Evolutionary conservation across 495 filamentous ascomycete species (phyloP).

Genomic region (Penicillium flavigenum): DNA sequence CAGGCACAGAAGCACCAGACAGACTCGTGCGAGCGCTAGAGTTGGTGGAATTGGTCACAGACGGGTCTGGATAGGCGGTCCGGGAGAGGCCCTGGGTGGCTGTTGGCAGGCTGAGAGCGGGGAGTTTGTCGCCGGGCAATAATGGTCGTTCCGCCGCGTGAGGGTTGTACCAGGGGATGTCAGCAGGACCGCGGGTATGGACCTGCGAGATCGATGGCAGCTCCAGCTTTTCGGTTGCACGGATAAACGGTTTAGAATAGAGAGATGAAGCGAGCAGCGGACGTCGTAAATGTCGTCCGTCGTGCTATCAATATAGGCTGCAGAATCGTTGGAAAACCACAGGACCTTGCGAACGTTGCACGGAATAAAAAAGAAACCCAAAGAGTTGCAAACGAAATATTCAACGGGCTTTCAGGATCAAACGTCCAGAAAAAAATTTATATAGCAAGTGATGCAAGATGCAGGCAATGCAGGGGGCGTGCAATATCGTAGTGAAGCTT

Average conservation of each 20-base stretch:
- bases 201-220: constrained; percentile 89
- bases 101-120: constrained; percentile 73
- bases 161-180: constrained; percentile 74
- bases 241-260: constrained; percentile 40
- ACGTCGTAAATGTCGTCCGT: constrained; percentile 30
- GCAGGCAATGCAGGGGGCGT: constrained; percentile 35
- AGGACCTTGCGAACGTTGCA: constrained; percentile 11
- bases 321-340: constrained; percentile 6
- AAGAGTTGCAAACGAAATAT: constrained; percentile 9
- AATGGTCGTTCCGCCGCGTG: constrained; percentile 67
- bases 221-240: constrained; percentile 96
- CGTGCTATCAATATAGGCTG: constrained; percentile 22
- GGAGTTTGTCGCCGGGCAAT: constrained; percentile 73
- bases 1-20: constrained; percentile 34
- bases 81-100: constrained; percentile 53
- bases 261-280: constrained; percentile 27
- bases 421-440: constrained; percentile 9
- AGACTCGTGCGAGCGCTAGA: constrained; percentile 42
- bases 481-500: constrained; percentile 28
- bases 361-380: not conserved
- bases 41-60: constrained; percentile 23
- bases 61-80: constrained; percentile 47
- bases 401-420: not conserved
- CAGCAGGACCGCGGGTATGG: constrained; percentile 82
- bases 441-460: constrained; percentile 28